Conservation (phyloP, 805 yeast species). For the Yamadazyma philogaea region DNA sequence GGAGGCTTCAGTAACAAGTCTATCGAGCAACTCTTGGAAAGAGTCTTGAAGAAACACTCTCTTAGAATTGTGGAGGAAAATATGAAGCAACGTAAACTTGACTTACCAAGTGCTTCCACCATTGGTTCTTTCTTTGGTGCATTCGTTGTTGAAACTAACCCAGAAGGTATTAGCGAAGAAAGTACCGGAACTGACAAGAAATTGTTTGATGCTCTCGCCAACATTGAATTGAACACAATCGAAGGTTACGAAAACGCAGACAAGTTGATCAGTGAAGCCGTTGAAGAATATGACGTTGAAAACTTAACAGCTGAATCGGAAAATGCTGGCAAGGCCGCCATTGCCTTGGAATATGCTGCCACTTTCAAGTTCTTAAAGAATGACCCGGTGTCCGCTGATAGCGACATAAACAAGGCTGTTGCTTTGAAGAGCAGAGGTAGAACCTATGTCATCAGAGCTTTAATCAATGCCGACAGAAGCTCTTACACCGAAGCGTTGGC, state of each 20-base stretch:
- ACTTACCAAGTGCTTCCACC: constrained; percentile 79
- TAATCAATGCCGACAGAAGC: constrained; percentile 78
- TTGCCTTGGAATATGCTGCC: constrained; percentile 82
- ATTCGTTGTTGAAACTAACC: constrained; percentile 57
- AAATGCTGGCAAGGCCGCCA: constrained; percentile 47
- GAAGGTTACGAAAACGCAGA: constrained; percentile 65
- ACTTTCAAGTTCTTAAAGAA: constrained; percentile 80
- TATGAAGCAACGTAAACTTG: constrained; percentile 47
- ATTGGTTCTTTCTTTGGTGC: constrained; percentile 85
- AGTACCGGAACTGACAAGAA: constrained; percentile 62
- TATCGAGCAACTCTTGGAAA: constrained; percentile 78
- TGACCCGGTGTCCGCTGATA: constrained; percentile 62
- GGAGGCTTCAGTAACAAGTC: constrained; percentile 80
- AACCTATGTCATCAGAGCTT: constrained; percentile 77
- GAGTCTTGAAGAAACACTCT: constrained; percentile 81
- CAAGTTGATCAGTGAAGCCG: constrained; percentile 57
- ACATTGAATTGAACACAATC: constrained; percentile 47
- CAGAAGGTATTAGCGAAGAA: constrained; percentile 47
- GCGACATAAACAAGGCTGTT: constrained; percentile 62
- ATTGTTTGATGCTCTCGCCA: constrained; percentile 62
- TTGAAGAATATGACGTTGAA: constrained; percentile 41
- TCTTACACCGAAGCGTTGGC: constrained; percentile 54
- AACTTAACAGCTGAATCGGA: constrained; percentile 31
- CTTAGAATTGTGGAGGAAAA: constrained; percentile 63
- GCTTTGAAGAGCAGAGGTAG: constrained; percentile 71